A percentile compares a stretch with the other conserved stretches of the same genome.
phyloP scores from a whole-genome alignment of 179 eudicot genomes.

The Spinacia oleracea region DNA sequence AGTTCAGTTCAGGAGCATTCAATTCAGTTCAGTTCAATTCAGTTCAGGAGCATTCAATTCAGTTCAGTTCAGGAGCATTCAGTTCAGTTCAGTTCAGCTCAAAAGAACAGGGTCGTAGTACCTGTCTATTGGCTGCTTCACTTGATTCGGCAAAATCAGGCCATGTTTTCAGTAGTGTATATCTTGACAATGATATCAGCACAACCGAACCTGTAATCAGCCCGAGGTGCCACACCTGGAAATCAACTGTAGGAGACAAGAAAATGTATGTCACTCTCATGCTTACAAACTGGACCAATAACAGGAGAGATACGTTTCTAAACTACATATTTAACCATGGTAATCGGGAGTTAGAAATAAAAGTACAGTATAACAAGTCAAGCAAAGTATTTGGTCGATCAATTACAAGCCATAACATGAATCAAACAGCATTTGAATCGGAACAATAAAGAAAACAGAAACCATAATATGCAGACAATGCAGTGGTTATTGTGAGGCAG shows the following conservation, averaged over 20 bases:
- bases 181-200: conserved; percentile 71
- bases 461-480: not conserved
- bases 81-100: too few species aligned
- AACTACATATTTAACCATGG: too few species aligned
- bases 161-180: conserved; percentile 66
- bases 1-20: too few species aligned
- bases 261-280: not conserved
- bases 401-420: not conserved
- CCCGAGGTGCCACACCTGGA: conserved; percentile 79
- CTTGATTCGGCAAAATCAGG: conserved; percentile 89
- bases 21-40: too few species aligned
- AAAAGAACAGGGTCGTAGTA: too few species aligned
- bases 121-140: conserved; percentile 86
- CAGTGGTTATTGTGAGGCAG: not conserved
- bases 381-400: not conserved
- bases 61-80: too few species aligned
- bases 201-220: conserved; percentile 63
- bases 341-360: not conserved
- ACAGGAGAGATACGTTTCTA: not conserved
- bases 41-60: too few species aligned
- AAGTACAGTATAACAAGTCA: not conserved
- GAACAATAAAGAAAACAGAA: not conserved
- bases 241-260: conserved; percentile 49
- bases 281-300: not conserved
- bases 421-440: not conserved